Evolutionary conservation across 306 rosid species (phyloP), one percentile per base, ranked within the genome.

Genomic region (Prunus fruticosa): DNA sequence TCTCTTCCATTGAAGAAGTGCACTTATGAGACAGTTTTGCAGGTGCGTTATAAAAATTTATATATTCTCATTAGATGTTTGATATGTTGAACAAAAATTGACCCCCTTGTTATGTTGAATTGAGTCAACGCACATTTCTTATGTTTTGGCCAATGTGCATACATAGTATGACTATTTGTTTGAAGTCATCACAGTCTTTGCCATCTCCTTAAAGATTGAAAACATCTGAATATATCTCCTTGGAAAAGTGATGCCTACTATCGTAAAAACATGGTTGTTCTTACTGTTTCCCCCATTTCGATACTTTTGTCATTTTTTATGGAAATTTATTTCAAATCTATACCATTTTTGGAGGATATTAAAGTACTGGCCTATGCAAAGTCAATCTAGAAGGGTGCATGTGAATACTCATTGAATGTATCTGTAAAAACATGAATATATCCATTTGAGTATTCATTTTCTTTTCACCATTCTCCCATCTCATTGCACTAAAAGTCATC

Each of bases 1-100:
- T 74, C 83, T 32, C 81, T 86, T 30, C 74, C 66, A 25, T 54
- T 86, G 69, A 83, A 80, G 62, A 86, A 83, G 63, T 82, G 87
- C 85, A 78, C 27, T 69, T 63, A 70, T 68, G 89, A 79, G 60
- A 80, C 89, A 45, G 57, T 45, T 53, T 54, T 83, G 54, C 87
- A 80, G 80, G 89, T 86, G 25, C 51, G 73, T 72, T 14, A 2
- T 15, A 15, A 46, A 27, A 12, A n/a, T 23, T 27, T 51, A 30
- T 34, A 23, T 14, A 6, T 64, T 3, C 22, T 57, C 8, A 43
- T 3, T 57, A 43, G n/a, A 28, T 64, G 61, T 49, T 64, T 64
- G 52, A 30, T 25, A n/a, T 56, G 54, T 56, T 23, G 67, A 25
- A 34, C 32, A 34, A 22, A 27, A 25, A 64, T 20, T 0, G 38